Conservation (phyloP, 1,284 basidiomycete genomes). For the Cryptococcus maquisensis region DNA sequence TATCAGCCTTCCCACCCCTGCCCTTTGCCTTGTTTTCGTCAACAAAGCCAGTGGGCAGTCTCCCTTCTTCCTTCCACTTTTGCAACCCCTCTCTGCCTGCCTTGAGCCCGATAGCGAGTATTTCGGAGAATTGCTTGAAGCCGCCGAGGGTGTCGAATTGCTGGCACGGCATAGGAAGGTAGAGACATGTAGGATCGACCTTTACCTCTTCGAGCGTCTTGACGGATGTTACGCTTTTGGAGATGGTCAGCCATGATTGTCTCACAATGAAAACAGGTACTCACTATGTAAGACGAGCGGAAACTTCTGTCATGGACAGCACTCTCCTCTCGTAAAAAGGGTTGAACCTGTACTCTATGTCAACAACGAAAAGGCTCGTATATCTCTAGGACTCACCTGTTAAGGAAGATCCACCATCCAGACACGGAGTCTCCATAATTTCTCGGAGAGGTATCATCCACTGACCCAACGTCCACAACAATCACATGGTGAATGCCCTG, state of each 20-base stretch:
- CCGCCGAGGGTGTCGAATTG: conserved; percentile 47
- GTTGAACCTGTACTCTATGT: conserved; percentile 52
- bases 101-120: conserved; percentile 75
- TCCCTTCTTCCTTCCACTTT: conserved; percentile 75
- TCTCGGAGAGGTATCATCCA: conserved; percentile 92
- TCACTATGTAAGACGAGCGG: conserved; percentile 90
- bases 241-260: background rate
- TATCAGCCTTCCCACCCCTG: conserved; percentile 20
- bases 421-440: conserved; percentile 94
- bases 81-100: conserved; percentile 69
- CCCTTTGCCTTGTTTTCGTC: conserved; percentile 34
- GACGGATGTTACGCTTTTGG: conserved; percentile 83
- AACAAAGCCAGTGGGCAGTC: conserved; percentile 67
- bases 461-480: conserved; percentile 89
- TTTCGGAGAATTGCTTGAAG: conserved; percentile 49
- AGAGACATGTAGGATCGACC: conserved; percentile 76
- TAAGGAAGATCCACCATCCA: conserved; percentile 93
- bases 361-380: background rate
- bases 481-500: conserved; percentile 92
- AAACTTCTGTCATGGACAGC: conserved; percentile 93
- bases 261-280: conserved; percentile 31
- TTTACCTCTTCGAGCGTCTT: conserved; percentile 94
- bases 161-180: conserved; percentile 93
- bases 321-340: conserved; percentile 79
- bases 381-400: conserved; percentile 59